Conservation (phyloP, 2,329 filamentous ascomycete genomes). For the Lachnellula hyalina region DNA sequence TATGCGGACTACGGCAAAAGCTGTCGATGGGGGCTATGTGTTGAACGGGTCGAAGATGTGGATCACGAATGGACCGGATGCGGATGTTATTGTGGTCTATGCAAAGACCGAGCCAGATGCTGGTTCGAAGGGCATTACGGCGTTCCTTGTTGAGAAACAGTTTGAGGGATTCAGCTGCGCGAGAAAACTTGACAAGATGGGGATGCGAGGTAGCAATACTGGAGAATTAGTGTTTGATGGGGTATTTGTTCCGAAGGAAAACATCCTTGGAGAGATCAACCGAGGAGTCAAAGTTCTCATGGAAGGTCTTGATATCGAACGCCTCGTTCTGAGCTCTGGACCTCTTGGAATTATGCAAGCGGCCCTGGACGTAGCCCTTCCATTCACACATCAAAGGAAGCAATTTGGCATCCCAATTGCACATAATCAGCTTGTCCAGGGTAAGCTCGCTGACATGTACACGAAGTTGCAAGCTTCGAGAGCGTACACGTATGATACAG, state of each 20-base stretch:
- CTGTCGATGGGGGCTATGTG: slow-evolving; percentile 77
- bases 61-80: slow-evolving; percentile 97
- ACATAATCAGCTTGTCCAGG: slow-evolving; percentile 89
- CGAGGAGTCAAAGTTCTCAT: slow-evolving; percentile 86
- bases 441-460: slow-evolving; percentile 94
- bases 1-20: slow-evolving; percentile 82
- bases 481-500: slow-evolving; percentile 85
- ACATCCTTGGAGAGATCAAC: slow-evolving; percentile 75
- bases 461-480: slow-evolving; percentile 80
- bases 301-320: slow-evolving; percentile 92
- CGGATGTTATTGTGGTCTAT: slow-evolving; percentile 91
- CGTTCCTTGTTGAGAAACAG: slow-evolving; percentile 74
- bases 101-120: slow-evolving; percentile 82
- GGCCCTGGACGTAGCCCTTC: slow-evolving; percentile 75
- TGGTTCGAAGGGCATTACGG: slow-evolving; percentile 86
- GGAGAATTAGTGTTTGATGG: slow-evolving; percentile 88
- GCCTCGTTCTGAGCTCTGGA: slow-evolving; percentile 84
- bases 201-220: slow-evolving; percentile 95
- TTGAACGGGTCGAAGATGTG: slow-evolving; percentile 84
- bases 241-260: slow-evolving; percentile 80
- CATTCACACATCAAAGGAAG: slow-evolving; percentile 81
- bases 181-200: slow-evolving; percentile 93
- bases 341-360: slow-evolving; percentile 95
- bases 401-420: slow-evolving; percentile 86
- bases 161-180: slow-evolving; percentile 77